phyloP scores from a whole-genome alignment of 2,329 filamentous ascomycete genomes.

The Annulohypoxylon truncatum region DNA sequence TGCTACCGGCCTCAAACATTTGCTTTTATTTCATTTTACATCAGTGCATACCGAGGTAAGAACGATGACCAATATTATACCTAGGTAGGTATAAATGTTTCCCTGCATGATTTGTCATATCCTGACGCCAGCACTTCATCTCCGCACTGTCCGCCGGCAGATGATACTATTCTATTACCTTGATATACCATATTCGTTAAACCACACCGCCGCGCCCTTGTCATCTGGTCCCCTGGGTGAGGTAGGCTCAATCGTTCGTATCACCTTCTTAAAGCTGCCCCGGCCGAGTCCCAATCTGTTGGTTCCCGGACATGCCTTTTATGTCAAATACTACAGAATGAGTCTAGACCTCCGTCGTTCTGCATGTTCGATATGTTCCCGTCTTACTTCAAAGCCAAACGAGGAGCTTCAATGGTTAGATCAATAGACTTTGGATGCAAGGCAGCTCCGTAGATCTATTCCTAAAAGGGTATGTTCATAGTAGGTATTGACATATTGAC shows the following conservation, averaged over 20 bases:
- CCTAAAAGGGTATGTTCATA: neutral
- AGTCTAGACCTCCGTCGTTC: neutral
- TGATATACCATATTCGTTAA: neutral
- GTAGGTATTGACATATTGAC: neutral
- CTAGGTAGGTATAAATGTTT: neutral
- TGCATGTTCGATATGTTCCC: neutral
- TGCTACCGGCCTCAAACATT: neutral
- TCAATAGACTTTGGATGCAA: neutral
- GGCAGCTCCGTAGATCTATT: neutral
- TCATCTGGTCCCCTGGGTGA: neutral
- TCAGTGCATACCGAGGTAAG: neutral
- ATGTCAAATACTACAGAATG: neutral
- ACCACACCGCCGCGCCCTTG: conserved; percentile 3
- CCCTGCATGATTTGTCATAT: neutral
- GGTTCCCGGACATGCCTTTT: neutral
- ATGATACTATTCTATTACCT: neutral
- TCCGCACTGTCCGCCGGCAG: neutral
- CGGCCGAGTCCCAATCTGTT: neutral
- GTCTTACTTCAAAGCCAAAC: neutral
- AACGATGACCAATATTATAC: neutral
- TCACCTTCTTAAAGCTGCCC: neutral
- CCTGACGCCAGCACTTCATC: neutral
- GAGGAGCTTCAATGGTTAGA: neutral
- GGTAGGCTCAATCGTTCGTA: neutral
- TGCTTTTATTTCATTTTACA: neutral